phyloP scores from a whole-genome alignment of 2,329 filamentous ascomycete genomes.

The Colletotrichum eremochloae region DNA sequence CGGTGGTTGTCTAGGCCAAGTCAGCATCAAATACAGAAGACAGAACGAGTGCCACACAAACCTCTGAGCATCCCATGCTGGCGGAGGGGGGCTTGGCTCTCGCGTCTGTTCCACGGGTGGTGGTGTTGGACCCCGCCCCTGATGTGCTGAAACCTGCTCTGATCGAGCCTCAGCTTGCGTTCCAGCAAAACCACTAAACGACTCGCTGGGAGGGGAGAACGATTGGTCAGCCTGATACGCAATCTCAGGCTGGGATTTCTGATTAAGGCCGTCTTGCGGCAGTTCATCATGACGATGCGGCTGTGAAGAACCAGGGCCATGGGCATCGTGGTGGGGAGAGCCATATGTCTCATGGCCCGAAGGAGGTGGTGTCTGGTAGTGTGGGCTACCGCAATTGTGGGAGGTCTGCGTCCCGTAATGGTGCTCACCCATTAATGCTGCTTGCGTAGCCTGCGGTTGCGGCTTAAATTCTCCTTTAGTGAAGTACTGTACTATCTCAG shows the following conservation, averaged over 20 bases:
- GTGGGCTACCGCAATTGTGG: slow-evolving; percentile 44
- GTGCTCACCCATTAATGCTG: slow-evolving; percentile 51
- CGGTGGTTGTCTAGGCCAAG: slow-evolving; percentile 69
- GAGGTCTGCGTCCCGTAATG: slow-evolving; percentile 46
- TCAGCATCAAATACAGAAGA: slow-evolving; percentile 21
- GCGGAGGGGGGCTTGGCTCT: slow-evolving; percentile 52
- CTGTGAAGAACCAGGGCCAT: slow-evolving; percentile 35
- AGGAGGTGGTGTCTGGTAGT: slow-evolving; percentile 46
- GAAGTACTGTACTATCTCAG: slow-evolving; percentile 64
- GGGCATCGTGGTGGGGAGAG: slow-evolving; percentile 41
- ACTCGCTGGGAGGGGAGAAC: slow-evolving; percentile 48
- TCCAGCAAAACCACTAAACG: slow-evolving; percentile 57
- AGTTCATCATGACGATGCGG: slow-evolving; percentile 30
- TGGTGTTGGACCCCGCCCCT: slow-evolving; percentile 44
- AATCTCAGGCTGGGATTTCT: slow-evolving; percentile 44
- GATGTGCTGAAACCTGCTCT: slow-evolving; percentile 52
- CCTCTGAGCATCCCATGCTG: slow-evolving; percentile 68
- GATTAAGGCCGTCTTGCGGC: slow-evolving; percentile 38
- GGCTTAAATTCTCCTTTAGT: slow-evolving; percentile 68
- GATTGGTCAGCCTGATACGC: slow-evolving; percentile 44
- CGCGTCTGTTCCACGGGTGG: slow-evolving; percentile 52
- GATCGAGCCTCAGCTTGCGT: slow-evolving; percentile 62
- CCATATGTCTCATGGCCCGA: slow-evolving; percentile 33
- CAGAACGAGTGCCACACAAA: slow-evolving; percentile 47
- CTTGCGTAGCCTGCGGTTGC: slow-evolving; percentile 43